Evolutionary conservation across 192 early-diverging fungal species (phyloP), one percentile per base, ranked within the genome.

Genomic region (Backusella macrospora): DNA sequence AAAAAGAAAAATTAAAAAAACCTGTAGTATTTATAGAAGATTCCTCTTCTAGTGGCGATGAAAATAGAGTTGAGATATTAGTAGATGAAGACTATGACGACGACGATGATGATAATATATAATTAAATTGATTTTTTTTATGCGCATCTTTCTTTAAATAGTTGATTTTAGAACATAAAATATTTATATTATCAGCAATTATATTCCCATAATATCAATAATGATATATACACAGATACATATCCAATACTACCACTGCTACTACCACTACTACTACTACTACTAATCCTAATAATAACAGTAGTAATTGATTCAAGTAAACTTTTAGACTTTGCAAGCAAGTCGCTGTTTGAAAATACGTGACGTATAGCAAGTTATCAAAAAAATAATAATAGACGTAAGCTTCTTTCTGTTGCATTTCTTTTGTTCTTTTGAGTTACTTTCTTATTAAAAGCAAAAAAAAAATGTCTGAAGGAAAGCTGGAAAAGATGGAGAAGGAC

Each of bases 401-500:
- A 46, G 45, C 45, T 14, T 34, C 45, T 46, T 46, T 46, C 45
- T 46, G 1, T 46, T 34, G 29, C 29, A 34, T 2, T 14, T 46
- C 10, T 46, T 12, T 46, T 14, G 10, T 14, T 46, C 45, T 46
- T 46, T 46, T 14, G 6, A 14, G 14, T 46, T 14, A 46, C 14
- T 1, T 4, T 14, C 6, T 14, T 14, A 5, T 14, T 10, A 46
- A 46, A 14, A 46, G 1, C 45, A 46, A 14, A 14, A 14, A 46
- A 14, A 46, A 12, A 4, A 14, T 46, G 45, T 46, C 9, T 8
- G 9, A 46, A 10, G 45, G 13, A 14, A 46, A 14, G 45, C 14
- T 46, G 52, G 84, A 84, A 73, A 98, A 98, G 88, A 93, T 95
- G 91, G 95, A 98, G 76, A 92, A 93, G 89, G 95, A 96, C 85